Evolutionary conservation across 176 grass and related monocot genomes (phyloP).

Genomic region (Oryza australiensis): DNA sequence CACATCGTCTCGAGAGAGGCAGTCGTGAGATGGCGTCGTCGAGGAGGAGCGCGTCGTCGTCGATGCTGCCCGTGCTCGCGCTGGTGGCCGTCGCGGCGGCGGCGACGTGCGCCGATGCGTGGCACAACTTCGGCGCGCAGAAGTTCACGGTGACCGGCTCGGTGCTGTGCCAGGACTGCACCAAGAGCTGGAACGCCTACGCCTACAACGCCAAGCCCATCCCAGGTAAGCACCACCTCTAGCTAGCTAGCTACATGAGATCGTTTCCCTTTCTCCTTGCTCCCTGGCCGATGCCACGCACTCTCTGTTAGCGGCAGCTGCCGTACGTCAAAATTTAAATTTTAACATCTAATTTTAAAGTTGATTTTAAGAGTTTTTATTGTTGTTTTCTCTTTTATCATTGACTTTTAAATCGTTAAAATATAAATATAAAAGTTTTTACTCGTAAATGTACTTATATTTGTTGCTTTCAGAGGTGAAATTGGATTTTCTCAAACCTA

Average conservation of each 20-base stretch:
- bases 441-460: too few relatives aligned
- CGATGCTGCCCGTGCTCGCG: constrained; percentile 11
- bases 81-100: constrained; percentile 17
- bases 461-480: too few relatives aligned
- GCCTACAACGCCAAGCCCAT: constrained; percentile 58
- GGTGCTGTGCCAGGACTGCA: constrained; percentile 90
- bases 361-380: too few relatives aligned
- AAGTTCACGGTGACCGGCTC: constrained; percentile 60
- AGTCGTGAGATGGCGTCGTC: constrained; percentile 23
- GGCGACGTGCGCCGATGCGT: constrained; percentile 17
- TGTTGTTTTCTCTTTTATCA: too few relatives aligned
- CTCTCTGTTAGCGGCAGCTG: too few relatives aligned
- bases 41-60: background rate
- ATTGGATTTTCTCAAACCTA: too few relatives aligned
- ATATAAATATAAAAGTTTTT: too few relatives aligned
- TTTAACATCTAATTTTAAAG: too few relatives aligned
- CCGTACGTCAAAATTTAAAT: too few relatives aligned
- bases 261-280: background rate
- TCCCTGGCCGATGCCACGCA: background rate
- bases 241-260: too few relatives aligned
- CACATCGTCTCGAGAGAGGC: too few relatives aligned
- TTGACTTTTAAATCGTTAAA: too few relatives aligned
- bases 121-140: constrained; percentile 1
- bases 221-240: constrained; percentile 17
- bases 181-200: constrained; percentile 71